Conservation (phyloP, 2,329 filamentous ascomycete genomes). For the Sphaerulina vaccinii region DNA sequence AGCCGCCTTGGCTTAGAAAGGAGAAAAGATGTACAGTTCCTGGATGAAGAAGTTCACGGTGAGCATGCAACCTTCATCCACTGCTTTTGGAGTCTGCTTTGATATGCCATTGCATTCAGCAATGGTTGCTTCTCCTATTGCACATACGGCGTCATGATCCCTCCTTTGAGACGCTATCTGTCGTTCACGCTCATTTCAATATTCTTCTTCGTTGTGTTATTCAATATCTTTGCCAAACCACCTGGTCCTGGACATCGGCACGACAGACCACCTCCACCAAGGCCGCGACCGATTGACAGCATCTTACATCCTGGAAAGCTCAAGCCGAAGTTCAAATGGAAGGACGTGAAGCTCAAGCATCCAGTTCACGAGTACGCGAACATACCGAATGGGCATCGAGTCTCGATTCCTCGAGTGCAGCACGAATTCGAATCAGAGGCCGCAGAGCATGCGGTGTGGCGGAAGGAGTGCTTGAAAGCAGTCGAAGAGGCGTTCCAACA, state of each 20-base stretch:
- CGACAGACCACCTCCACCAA: not conserved
- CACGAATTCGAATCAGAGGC: constrained; percentile 66
- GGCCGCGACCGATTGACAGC: constrained; percentile 20
- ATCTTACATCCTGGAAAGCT: constrained; percentile 30
- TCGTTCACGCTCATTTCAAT: constrained; percentile 26
- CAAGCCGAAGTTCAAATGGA: constrained; percentile 34
- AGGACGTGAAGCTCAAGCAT: constrained; percentile 48
- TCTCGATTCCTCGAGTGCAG: constrained; percentile 73
- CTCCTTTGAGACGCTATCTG: constrained; percentile 31
- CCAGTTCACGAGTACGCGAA: constrained; percentile 69
- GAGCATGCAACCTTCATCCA: not conserved
- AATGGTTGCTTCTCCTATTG: not conserved
- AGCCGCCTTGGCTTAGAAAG: not conserved
- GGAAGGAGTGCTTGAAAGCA: constrained; percentile 61
- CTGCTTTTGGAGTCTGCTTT: not conserved
- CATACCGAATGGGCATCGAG: constrained; percentile 69
- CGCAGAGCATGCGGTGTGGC: constrained; percentile 57
- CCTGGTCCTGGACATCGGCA: constrained; percentile 1
- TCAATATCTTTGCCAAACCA: constrained; percentile 7
- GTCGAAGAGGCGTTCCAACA: constrained; percentile 74
- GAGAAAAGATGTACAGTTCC: not conserved
- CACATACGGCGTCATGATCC: constrained; percentile 26
- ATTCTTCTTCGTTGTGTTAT: constrained; percentile 25
- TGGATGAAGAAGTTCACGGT: not conserved
- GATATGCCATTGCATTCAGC: not conserved